phyloP scores from a whole-genome alignment of 169 alveolate species.

The Perkinsus chesapeaki region DNA sequence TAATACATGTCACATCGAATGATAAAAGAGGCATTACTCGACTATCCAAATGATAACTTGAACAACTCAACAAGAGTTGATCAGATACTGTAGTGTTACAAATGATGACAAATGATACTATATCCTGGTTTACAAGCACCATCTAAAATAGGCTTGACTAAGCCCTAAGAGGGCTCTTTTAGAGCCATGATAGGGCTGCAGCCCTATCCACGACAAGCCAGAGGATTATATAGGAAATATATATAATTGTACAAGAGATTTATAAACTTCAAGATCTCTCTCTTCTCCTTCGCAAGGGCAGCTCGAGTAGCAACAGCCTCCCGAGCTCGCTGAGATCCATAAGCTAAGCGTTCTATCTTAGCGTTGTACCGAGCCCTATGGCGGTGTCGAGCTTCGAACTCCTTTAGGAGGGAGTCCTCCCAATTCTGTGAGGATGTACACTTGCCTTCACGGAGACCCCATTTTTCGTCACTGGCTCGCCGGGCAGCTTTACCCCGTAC shows the following conservation, averaged over 20 bases:
- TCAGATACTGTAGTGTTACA: no score
- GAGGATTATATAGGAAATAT: no score
- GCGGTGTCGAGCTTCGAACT: not conserved
- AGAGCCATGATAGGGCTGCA: no score
- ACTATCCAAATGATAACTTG: no score
- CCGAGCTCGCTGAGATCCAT: not conserved
- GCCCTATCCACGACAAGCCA: no score
- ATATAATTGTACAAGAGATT: no score
- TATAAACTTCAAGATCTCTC: not conserved
- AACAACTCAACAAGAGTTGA: no score
- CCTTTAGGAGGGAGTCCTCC: not conserved
- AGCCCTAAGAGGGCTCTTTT: no score
- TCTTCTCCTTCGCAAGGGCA: not conserved
- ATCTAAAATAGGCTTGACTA: no score
- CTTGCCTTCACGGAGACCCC: not conserved
- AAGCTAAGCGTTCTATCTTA: not conserved
- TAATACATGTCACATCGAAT: not conserved
- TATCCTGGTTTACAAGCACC: no score
- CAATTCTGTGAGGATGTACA: not conserved
- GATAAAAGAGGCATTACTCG: no score
- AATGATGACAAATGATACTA: no score
- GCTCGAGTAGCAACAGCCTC: not conserved
- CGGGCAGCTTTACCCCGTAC: not conserved
- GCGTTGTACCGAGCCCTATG: not conserved
- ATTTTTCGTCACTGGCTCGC: not conserved